phyloP scores from a whole-genome alignment of 2,329 filamentous ascomycete species.

The Colletotrichum acutatum region DNA sequence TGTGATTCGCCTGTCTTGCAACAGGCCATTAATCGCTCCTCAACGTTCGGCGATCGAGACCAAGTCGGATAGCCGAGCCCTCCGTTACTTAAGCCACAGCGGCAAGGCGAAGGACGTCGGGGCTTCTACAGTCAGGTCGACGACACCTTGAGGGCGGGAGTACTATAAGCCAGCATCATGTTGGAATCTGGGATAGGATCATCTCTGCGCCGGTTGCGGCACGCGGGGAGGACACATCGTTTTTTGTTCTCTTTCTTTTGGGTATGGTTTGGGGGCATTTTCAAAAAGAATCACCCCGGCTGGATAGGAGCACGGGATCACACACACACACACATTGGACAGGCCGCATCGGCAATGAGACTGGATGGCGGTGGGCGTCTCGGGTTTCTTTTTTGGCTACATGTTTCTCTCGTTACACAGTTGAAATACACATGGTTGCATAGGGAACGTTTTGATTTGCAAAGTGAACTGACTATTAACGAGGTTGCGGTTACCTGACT shows the following conservation, averaged over 20 bases:
- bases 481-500: not conserved
- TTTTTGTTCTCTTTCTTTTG: constrained; percentile 9
- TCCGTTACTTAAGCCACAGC: not conserved
- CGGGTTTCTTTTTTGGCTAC: constrained; percentile 23
- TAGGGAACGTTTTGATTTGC: not conserved
- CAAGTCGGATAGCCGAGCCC: not conserved
- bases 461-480: not conserved
- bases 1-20: constrained; percentile 39
- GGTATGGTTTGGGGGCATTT: constrained; percentile 23
- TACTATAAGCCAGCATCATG: constrained; percentile 11
- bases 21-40: constrained; percentile 7
- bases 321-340: constrained; percentile 5
- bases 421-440: constrained; percentile 24
- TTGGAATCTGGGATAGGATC: not conserved
- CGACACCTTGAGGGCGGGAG: not conserved
- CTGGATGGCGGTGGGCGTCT: constrained; percentile 28
- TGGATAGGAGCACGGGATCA: constrained; percentile 13
- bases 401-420: constrained; percentile 25
- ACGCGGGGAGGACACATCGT: not conserved
- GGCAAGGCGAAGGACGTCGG: not conserved
- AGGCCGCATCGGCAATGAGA: constrained; percentile 27
- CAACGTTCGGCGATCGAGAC: not conserved
- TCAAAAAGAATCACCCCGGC: constrained; percentile 22
- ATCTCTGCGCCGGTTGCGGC: not conserved
- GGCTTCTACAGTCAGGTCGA: not conserved